Base-by-base conservation (phyloP, 352 stramenopile genomes). In the Pythium dissotocum region DNA sequence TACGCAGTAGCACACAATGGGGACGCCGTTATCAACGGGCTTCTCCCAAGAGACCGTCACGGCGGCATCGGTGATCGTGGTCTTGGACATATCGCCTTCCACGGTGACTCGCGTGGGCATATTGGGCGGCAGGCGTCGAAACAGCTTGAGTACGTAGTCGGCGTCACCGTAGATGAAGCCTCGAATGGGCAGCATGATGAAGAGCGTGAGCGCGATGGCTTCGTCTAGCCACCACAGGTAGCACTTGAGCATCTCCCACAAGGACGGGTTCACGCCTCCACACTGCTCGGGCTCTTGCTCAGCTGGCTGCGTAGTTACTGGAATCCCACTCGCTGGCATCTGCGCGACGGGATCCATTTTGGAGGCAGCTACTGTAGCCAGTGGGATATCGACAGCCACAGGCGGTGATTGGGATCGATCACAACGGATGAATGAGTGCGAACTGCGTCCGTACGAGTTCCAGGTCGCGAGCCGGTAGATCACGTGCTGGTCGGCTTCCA, bases 161-260 rank as follows among this genome's bases (percentile, higher is more conserved):
- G 85, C 87, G 63, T 95, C 87, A 0, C 87, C 87, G 38, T 93
- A 95, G 58, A 95, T 93, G 61, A 90, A 89, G 26, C 84, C 83
- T 36, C 87, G 85, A 53, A 95, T 87, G 7, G 86, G 87, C 16
- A 93, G 73, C 62, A 92, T 79, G 30, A 94, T 74, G 52, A 95
- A 83, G 18, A 92, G 57, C 18, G 85, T 83, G 13, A 95, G 71
- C 24, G 85, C 77, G 49, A 95, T 89, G 3, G 81, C 84, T 60
- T 95, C 87, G 55, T 95, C 85, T n/a, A 95, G 74, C 87, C 87
- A 95, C 85, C 86, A 95, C 35, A 93, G 72, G 64, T 92, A 92
- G 18, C 77, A 76, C 60, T 88, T 90, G 32, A 93, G 62, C 49
- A 86, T 38, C 9, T 70, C 64, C 56, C 49, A 65, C 48, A 70